Base-by-base conservation (phyloP, 2,329 filamentous ascomycete genomes). In the Penicillium sp. region DNA sequence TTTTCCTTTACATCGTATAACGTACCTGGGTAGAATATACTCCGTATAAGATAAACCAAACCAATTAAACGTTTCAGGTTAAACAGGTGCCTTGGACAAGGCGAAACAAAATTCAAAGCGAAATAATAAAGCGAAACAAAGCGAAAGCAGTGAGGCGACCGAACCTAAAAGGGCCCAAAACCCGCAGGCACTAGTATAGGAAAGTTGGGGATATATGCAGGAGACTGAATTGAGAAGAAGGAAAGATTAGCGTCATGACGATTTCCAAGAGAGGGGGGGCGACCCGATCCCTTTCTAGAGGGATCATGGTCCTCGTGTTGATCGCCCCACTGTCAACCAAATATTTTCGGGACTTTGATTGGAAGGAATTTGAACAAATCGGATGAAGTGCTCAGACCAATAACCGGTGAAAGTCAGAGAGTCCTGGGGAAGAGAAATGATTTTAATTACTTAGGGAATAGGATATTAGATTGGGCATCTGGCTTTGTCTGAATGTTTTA, bases 341-440 rank as follows among this genome's bases (percentile, higher is more conserved):
- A 35, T 15, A 35, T 35, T 8, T 35, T 35, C 15, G 25, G 23
- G 19, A 15, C 15, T 36, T 29, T 55, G 39, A 61, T 61, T 59
- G 59, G 59, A 39, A 52, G 45, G 49, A 25, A 13, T 17, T 1
- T 12, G n/a, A 56, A 38, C 57, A 54, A 61, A 61, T 61, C 59
- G 31, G 53, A 54, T 35, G 41, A 51, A 43, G 43, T 35, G 53
- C 57, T 49, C 31, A 42, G 49, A 13, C 52, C 35, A 51, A 55
- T 53, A 31, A 33, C 43, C 57, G 43, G 49, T 47, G 54, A 42
- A 49, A 38, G 41, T 35, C 25, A 41, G 45, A 36, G 12, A 27
- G 31, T 35, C 23, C 42, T 41, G 25, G 49, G 27, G 25, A 53
- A 45, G 10, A 31, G 29, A 17, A 36, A 27, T 19, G 39, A 44